Base-by-base conservation (phyloP, 2,329 filamentous ascomycete species). In the Zalaria obscura region DNA sequence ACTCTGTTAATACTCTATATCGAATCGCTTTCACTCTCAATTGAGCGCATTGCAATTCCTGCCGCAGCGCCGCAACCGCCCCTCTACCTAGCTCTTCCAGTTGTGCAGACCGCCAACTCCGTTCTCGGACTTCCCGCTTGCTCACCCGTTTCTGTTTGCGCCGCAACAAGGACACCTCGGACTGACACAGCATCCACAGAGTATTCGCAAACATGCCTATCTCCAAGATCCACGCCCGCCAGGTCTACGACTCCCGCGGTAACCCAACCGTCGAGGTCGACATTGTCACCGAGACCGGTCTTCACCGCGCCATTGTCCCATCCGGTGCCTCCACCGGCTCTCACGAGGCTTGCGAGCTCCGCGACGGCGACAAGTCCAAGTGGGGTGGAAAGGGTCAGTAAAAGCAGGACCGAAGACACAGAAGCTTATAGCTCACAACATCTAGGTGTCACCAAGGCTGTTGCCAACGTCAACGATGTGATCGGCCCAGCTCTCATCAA, bases 231-330 rank as follows among this genome's bases (percentile, higher is more conserved):
- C 67, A 71, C 64, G 66, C 67, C 50, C 68, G 91, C 64, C 88
- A 82, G 61, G 87, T 98, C 73, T 98, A 71, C 78, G 91, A 98
- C 78, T 96, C 91, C 66, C 89, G 91, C 55, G 78, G 78, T 65
- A 98, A 98, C 80, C 91, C 91, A 60, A 98, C 91, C 63, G 89
- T 95, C 61, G 89, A 96, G 76, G 89, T 96, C 59, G 89, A 95
- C 65, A 78, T 95, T 57, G 83, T 93, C 70, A 95, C 88, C 56
- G 86, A 93, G 73, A 93, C 83, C 57, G 89, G 89, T 61, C 80
- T 96, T 50, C 88, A 95, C 79, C 87, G 89, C 62, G 88, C 89
- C 64, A 95, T 95, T 64, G 89, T 96, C 50, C 89, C 89, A 58
- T 95, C 88, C 52, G 89, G 89, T 66, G 89, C 89, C 59, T 95